phyloP scores from a whole-genome alignment of 2,329 filamentous ascomycete genomes.

The Arthroderma sp. region DNA sequence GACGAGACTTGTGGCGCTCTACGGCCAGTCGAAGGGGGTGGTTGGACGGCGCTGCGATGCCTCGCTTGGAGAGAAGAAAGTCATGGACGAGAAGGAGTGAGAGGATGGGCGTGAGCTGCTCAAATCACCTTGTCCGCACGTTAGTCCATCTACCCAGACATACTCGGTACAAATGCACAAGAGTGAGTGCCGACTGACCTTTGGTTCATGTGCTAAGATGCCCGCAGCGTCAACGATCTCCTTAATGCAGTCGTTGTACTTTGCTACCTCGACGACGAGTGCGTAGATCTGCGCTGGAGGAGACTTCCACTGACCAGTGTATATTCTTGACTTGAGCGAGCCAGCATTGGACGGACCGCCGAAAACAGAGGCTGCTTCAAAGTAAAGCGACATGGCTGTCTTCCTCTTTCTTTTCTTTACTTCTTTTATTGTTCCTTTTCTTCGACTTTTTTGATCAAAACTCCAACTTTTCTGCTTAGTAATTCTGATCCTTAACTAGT shows the following conservation, averaged over 20 bases:
- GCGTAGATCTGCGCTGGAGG: slow-evolving; percentile 75
- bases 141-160: neutral
- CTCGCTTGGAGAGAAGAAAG: slow-evolving; percentile 64
- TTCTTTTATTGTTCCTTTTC: neutral
- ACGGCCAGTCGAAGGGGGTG: slow-evolving; percentile 68
- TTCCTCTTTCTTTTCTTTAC: neutral
- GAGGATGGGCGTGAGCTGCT: slow-evolving; percentile 65
- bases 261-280: slow-evolving; percentile 70
- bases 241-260: slow-evolving; percentile 78
- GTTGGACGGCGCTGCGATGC: slow-evolving; percentile 65
- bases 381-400: slow-evolving; percentile 76
- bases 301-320: slow-evolving; percentile 64
- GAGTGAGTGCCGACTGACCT: slow-evolving; percentile 45
- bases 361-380: slow-evolving; percentile 72
- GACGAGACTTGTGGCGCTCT: slow-evolving; percentile 66
- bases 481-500: too few species aligned
- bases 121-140: neutral
- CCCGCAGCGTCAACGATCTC: slow-evolving; percentile 78
- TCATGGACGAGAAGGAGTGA: slow-evolving; percentile 79
- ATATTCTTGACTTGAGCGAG: slow-evolving; percentile 78
- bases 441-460: too few species aligned
- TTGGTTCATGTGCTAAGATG: slow-evolving; percentile 66
- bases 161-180: too few species aligned
- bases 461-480: too few species aligned
- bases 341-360: slow-evolving; percentile 47